phyloP scores from a whole-genome alignment of 169 alveolate species.

The Plasmodium blacklocki region DNA sequence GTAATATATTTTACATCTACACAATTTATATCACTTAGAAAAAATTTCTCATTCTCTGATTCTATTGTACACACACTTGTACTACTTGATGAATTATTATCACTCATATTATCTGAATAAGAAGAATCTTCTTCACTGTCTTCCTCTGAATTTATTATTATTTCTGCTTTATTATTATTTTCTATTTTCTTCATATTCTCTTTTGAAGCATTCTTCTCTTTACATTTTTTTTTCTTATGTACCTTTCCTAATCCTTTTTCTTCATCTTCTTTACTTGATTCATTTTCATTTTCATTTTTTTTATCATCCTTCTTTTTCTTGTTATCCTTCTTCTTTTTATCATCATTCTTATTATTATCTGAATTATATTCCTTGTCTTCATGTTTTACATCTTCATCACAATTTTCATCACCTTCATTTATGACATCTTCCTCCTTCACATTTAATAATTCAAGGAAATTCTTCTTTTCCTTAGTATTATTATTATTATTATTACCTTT shows the following conservation, averaged over 20 bases:
- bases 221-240: background rate
- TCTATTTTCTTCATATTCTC: background rate
- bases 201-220: background rate
- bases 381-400: constrained; percentile 4
- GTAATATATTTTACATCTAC: constrained; percentile 66
- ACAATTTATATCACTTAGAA: constrained; percentile 34
- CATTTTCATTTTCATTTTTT: background rate
- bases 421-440: constrained; percentile 7
- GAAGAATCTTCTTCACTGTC: constrained; percentile 31
- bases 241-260: background rate
- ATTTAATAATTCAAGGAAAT: constrained; percentile 2
- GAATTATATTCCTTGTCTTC: background rate
- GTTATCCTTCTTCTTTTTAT: constrained; percentile 18
- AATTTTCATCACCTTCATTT: background rate
- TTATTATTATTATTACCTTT: constrained; percentile 2
- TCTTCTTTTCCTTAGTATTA: constrained; percentile 6
- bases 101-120: constrained; percentile 18
- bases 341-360: background rate
- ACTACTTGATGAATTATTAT: constrained; percentile 26
- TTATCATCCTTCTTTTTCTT: background rate
- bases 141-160: constrained; percentile 29
- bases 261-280: background rate
- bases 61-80: constrained; percentile 56
- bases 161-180: constrained; percentile 6
- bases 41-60: constrained; percentile 43